Evolutionary conservation across 495 filamentous ascomycete genomes (phyloP).

Genomic region (Poronia punctata): DNA sequence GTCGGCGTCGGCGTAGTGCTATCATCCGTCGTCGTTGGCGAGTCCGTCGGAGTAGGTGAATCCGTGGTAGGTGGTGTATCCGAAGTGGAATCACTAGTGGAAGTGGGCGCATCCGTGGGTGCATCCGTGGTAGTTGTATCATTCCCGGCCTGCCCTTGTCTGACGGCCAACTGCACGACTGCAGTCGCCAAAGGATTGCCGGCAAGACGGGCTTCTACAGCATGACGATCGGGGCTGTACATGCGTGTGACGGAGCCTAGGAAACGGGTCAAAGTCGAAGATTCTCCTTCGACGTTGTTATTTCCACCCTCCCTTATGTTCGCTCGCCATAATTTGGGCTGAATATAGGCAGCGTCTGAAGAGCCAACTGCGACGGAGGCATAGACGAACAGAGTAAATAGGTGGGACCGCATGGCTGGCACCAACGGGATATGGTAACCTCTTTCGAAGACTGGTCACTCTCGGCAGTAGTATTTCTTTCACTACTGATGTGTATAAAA

Average conservation of each 20-base stretch:
- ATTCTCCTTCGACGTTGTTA: conserved; percentile 5
- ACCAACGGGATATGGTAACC: neutral
- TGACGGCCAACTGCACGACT: conserved; percentile 31
- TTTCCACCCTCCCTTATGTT: conserved; percentile 6
- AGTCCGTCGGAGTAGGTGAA: conserved; percentile 1
- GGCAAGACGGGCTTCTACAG: conserved; percentile 26
- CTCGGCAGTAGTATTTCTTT: neutral
- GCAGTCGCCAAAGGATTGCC: conserved; percentile 27
- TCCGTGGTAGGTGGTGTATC: conserved; percentile 12
- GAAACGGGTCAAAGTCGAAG: conserved; percentile 25
- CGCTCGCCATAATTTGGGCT: conserved; percentile 7
- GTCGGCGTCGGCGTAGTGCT: too few relatives aligned
- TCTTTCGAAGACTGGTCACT: neutral
- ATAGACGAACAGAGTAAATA: conserved; percentile 24
- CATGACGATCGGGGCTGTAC: conserved; percentile 27
- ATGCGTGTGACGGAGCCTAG: conserved; percentile 31
- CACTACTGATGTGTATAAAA: neutral
- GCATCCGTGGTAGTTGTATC: conserved; percentile 15
- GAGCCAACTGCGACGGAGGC: conserved; percentile 25
- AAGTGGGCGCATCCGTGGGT: conserved; percentile 10
- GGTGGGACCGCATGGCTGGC: conserved; percentile 2
- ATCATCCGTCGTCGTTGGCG: neutral
- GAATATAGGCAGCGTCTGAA: conserved; percentile 22
- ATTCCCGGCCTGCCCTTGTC: conserved; percentile 23
- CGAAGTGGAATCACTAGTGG: conserved; percentile 14